Evolutionary conservation across 2,329 filamentous ascomycete genomes (phyloP).

Genomic region (Phaeosphaeria sp.): DNA sequence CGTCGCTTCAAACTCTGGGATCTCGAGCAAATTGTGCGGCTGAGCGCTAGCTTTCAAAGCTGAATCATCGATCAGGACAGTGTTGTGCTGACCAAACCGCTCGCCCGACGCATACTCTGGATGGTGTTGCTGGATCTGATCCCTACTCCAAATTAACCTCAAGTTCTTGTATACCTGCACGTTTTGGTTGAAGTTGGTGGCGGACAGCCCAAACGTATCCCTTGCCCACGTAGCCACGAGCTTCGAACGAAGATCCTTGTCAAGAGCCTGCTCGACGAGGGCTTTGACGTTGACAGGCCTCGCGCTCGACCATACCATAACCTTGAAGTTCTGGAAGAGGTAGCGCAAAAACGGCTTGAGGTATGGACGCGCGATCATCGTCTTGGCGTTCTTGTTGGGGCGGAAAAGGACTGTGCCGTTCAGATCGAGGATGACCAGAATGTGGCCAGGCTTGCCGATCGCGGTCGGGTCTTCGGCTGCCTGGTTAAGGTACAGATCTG

Average conservation of each 20-base stretch:
- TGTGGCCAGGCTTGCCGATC: conserved; percentile 59
- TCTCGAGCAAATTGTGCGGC: conserved; percentile 79
- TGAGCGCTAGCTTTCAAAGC: conserved; percentile 79
- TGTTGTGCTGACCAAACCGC: conserved; percentile 82
- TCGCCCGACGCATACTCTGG: conserved; percentile 43
- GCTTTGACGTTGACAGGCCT: conserved; percentile 71
- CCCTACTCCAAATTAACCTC: conserved; percentile 69
- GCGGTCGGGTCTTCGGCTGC: conserved; percentile 48
- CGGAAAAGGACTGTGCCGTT: conserved; percentile 89
- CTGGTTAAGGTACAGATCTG: conserved; percentile 64
- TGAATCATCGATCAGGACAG: conserved; percentile 87
- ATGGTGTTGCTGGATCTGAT: conserved; percentile 52
- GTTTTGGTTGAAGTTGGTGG: conserved; percentile 69
- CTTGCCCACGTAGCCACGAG: conserved; percentile 80
- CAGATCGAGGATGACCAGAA: conserved; percentile 88
- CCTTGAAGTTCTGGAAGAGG: conserved; percentile 74
- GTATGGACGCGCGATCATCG: conserved; percentile 71
- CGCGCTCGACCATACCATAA: conserved; percentile 93
- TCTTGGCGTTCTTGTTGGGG: conserved; percentile 55
- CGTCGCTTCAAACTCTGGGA: conserved; percentile 75
- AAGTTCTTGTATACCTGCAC: conserved; percentile 93
- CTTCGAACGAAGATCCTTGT: conserved; percentile 56
- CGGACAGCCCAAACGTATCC: conserved; percentile 73
- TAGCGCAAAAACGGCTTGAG: conserved; percentile 74
- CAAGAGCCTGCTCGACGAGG: conserved; percentile 72